Evolutionary conservation across 495 filamentous ascomycete genomes (phyloP), one percentile per base, ranked within the genome.

Genomic region (Endocarpon pusillum): DNA sequence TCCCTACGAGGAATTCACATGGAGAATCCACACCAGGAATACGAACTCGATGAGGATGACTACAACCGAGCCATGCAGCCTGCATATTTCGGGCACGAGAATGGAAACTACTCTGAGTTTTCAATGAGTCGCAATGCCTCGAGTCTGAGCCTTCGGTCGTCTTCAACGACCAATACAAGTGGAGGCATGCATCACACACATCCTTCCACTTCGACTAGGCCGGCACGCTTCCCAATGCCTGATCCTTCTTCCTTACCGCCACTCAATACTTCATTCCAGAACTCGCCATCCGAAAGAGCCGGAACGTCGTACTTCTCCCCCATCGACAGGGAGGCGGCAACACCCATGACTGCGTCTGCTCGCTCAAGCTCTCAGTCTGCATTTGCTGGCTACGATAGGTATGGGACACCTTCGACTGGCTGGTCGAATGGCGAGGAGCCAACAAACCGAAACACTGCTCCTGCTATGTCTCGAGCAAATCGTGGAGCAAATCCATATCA

Each of bases 301-400:
- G 64, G 66, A 18, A 72, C 78, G 31, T 94, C 85, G 5, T 94
- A 94, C 50, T 97, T 97, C 52, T 94, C 87, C 1, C 89, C 89
- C 1, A 67, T 73, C 7, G 85, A 94, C 12, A n/a, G 28, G 14
- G 28, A 31, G 12, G 12, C 28, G 7, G 19, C 7, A n/a, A 31
- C 28, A 17, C 28, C 28, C 14, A 31, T 31, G 37, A 86, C 85
- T 1, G 84, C 89, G 14, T 91, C 83, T 1, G 78, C 78, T 4
- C 70, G 86, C 30, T 83, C 82, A 5, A 92, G 79, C 54, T 89
- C 81, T 34, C 69, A 72, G 32, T 69, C 71, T 2, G 64, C 63
- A 21, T 86, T 78, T 46, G 71, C 74, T n/a, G 19, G 5, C 4
- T 93, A 91, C 48, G 75, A 86, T 32, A 73, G 86, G 19, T 74